Evolutionary conservation across 768 basidiomycete species (phyloP), one percentile per base, ranked within the genome.

Genomic region (Sarcomyxa edulis): DNA sequence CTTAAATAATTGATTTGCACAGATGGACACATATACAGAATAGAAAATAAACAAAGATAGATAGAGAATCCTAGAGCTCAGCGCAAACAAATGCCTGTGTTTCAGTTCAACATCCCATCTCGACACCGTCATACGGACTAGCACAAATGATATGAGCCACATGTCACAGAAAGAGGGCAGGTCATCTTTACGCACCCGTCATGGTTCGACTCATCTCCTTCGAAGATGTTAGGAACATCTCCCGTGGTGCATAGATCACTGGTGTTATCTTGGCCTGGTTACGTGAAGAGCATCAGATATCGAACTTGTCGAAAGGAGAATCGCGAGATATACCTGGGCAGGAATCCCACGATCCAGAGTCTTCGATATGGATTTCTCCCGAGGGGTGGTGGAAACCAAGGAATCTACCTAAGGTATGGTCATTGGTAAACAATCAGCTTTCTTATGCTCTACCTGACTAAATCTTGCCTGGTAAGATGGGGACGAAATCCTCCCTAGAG

Each of bases 241-340:
- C 71, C 72, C 9, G 64, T 60, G 15, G 46, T 62, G 51, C 75
- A 78, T 44, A 66, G 49, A 0, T 30, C 42, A 45, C 68, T 72
- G 4, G 65, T 44, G 48, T 83, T 82, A 40, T 82, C 81, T 45
- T 83, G 74, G 6, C 78, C 76, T 76, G 30, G 23, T 36, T 15
- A 52, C 16, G 30, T 12, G 12, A 12, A 29, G 14, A 19, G 20
- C 10, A 28, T 39, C 7, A 43, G 14, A 5, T 24, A 9, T 29
- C 16, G 22, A 23, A 19, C 3, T 27, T 12, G 24, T 10, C 6
- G 14, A 19, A 15, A 24, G 7, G 26, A 27, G 4, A 22, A 37
- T 12, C 14, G 16, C 3, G 10, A 10, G 7, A 39, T 47, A 39
- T 41, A 68, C 78, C 76, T 8, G 79, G 68, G 45, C 83, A 84